Percentiles rank a stretch among this genome's conserved stretches.
Conservation (phyloP, 192 early-diverging fungal species). For the Linnemannia hyalina region DNA sequence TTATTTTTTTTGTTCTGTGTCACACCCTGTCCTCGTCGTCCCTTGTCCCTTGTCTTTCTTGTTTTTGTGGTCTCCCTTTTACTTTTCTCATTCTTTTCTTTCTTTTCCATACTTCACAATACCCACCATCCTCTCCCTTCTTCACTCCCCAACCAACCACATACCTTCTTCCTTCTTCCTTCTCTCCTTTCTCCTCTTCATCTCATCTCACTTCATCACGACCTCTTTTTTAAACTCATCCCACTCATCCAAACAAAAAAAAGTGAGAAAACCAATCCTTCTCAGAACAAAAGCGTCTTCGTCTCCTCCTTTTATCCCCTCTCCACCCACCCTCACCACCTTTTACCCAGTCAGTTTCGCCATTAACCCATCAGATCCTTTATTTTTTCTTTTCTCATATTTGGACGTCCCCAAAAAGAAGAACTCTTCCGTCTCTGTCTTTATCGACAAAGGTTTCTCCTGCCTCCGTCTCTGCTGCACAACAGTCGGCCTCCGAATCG, state of each 20-base stretch:
- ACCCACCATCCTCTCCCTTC: not conserved
- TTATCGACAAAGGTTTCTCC: not conserved
- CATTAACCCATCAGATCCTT: slow-evolving; percentile 1
- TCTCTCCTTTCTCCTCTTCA: not conserved
- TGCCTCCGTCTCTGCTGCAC: not conserved
- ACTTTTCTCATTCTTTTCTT: not conserved
- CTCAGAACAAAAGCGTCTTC: not conserved
- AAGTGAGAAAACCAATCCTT: not conserved
- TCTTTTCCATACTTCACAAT: not conserved
- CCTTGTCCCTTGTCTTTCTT: not conserved
- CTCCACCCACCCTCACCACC: no score
- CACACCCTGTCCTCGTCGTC: not conserved
- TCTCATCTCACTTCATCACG: not conserved
- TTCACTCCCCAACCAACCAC: not conserved
- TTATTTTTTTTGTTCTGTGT: not conserved
- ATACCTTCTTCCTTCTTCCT: not conserved
- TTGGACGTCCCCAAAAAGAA: not conserved
- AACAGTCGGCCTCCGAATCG: slow-evolving; percentile 20
- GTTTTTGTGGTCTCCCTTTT: not conserved
- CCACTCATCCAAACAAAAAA: not conserved
- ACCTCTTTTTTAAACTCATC: not conserved
- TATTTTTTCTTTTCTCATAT: not conserved
- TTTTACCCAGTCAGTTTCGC: not conserved
- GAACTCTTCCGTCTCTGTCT: not conserved
- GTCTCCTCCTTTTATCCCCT: not conserved